These are phyloP conservation scores for Physcomitrellopsis africana DNA, from an alignment of 225 moss, liverwort and hornwort genomes.

Conservation along the genomic window DNA sequence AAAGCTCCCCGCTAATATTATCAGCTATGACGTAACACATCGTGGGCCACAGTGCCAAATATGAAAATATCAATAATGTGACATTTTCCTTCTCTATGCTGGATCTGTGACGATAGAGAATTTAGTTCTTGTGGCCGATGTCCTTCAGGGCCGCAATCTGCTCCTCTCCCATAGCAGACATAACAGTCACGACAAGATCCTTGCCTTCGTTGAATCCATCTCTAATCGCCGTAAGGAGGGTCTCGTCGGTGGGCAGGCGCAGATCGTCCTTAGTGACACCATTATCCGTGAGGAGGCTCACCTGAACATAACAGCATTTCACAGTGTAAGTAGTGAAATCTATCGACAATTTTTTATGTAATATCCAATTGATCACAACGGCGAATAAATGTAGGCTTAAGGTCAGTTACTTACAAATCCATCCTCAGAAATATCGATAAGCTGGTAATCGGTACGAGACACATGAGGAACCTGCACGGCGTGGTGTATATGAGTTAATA, in stretches of 20 bases:
- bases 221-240: constrained; percentile 77
- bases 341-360: no score
- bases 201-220: constrained; percentile 89
- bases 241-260: constrained; percentile 83
- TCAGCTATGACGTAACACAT: constrained; percentile 50
- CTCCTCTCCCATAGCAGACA: constrained; percentile 98
- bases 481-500: no score
- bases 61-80: constrained; percentile 46
- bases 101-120: neutral
- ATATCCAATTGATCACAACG: no score
- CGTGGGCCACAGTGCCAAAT: constrained; percentile 47
- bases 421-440: constrained; percentile 91
- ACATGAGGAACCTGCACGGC: constrained; percentile 86
- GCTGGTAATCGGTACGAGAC: constrained; percentile 90
- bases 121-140: constrained; percentile 77
- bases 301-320: constrained; percentile 33
- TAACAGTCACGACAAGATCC: constrained; percentile 91
- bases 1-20: constrained; percentile 43
- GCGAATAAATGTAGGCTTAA: no score
- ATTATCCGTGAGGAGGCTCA: constrained; percentile 82
- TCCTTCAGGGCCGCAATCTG: constrained; percentile 97
- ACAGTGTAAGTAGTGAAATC: neutral
- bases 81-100: constrained; percentile 25
- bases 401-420: constrained; percentile 74
- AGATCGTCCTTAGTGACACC: constrained; percentile 89